A percentile compares a stretch with the other conserved stretches of the same genome.
phyloP scores from a whole-genome alignment of 1,284 basidiomycete genomes.

The Ganoderma leucocontextum region DNA sequence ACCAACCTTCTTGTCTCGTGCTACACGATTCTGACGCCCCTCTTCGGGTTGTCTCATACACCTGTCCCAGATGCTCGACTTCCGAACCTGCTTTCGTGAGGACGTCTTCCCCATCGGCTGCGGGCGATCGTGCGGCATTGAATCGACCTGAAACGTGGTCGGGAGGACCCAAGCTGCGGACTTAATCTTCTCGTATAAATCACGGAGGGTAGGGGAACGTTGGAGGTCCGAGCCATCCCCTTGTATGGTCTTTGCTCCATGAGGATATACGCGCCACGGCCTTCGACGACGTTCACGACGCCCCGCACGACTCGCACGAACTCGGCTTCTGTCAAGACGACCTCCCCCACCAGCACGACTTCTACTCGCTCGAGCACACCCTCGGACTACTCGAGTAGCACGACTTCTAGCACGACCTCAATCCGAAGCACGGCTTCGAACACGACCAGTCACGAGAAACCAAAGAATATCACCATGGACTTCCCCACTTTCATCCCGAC shows the following conservation, averaged over 20 bases:
- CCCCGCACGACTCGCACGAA: conserved; percentile 6
- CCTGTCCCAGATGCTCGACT: not conserved
- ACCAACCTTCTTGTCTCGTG: not conserved
- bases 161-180: not conserved
- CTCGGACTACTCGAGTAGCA: not conserved
- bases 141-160: not conserved
- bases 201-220: no score
- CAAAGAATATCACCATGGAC: not conserved
- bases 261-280: conserved; percentile 9
- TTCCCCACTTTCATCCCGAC: conserved; percentile 1
- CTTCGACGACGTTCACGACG: conserved; percentile 4
- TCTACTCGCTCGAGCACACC: not conserved
- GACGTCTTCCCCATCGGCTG: not conserved
- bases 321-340: not conserved
- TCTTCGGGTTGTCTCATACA: not conserved
- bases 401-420: not conserved
- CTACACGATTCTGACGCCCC: not conserved
- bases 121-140: not conserved
- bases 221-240: not conserved
- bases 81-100: not conserved
- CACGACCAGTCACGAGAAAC: not conserved
- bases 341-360: not conserved
- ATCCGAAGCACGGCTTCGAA: not conserved
- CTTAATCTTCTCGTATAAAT: not conserved
- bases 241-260: not conserved